phyloP scores from a whole-genome alignment of 208 protist genomes.

The Trypanosomatidae sp. region DNA sequence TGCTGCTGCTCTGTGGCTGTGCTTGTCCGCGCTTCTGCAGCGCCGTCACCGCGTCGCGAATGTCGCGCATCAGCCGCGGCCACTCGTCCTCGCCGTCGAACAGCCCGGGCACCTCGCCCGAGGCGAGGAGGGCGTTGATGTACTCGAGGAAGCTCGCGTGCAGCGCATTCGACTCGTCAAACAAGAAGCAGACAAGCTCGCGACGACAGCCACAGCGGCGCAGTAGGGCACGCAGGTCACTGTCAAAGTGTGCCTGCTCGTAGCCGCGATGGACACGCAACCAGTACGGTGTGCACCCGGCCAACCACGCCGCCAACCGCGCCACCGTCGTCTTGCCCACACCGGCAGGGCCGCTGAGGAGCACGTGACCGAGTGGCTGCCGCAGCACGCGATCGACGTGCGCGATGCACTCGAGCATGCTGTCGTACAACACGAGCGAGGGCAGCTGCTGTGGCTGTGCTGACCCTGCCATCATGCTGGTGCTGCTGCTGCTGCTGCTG shows the following conservation, averaged over 20 bases:
- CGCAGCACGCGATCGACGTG: constrained; percentile 98
- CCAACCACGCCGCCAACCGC: constrained; percentile 97
- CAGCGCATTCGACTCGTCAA: constrained; percentile 99
- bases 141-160: constrained; percentile 98
- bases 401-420: constrained; percentile 97
- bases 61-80: constrained; percentile 88
- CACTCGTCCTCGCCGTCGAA: constrained; percentile 98
- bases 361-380: constrained; percentile 95
- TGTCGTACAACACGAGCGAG: constrained; percentile 97
- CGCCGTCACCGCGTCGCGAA: constrained; percentile 36
- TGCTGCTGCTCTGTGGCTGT: background rate
- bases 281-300: constrained; percentile 92
- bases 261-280: constrained; percentile 97
- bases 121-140: constrained; percentile 99
- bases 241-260: constrained; percentile 94
- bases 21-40: background rate
- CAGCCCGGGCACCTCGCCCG: constrained; percentile 96
- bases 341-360: constrained; percentile 95
- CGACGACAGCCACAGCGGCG: constrained; percentile 91
- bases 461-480: background rate
- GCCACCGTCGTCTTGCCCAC: constrained; percentile 98
- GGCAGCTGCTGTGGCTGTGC: constrained; percentile 81
- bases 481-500: background rate
- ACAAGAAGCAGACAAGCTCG: constrained; percentile 98
- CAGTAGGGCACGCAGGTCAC: constrained; percentile 95